A percentile compares a stretch with the other conserved stretches of the same genome.
Conservation (phyloP, 169 alveolate species). For the Cryptosporidium tyzzeri region DNA sequence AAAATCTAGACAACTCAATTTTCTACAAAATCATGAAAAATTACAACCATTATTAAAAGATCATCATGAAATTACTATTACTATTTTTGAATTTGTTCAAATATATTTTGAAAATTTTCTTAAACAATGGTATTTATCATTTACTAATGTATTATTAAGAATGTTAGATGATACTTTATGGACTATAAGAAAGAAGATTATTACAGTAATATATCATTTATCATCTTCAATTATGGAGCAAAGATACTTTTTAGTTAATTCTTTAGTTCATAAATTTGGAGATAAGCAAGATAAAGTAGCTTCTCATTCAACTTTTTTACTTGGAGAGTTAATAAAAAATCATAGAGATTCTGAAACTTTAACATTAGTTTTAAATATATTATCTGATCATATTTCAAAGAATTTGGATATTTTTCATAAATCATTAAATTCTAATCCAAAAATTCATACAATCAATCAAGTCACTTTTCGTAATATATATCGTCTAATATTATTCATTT, state of each 20-base stretch:
- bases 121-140: slow-evolving; percentile 41
- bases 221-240: slow-evolving; percentile 26
- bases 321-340: slow-evolving; percentile 30
- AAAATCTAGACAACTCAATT: slow-evolving; percentile 2
- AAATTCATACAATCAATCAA: neutral
- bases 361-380: slow-evolving; percentile 4
- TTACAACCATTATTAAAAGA: slow-evolving; percentile 3
- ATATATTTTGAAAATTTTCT: slow-evolving; percentile 53
- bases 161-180: slow-evolving; percentile 55
- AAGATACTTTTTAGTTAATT: slow-evolving; percentile 18
- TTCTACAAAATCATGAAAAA: slow-evolving; percentile 7
- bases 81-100: slow-evolving; percentile 57
- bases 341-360: neutral
- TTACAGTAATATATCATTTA: slow-evolving; percentile 27
- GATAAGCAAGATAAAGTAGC: slow-evolving; percentile 68
- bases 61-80: neutral
- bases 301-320: slow-evolving; percentile 45
- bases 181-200: slow-evolving; percentile 60
- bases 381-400: slow-evolving; percentile 60
- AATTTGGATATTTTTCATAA: slow-evolving; percentile 40
- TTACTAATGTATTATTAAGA: slow-evolving; percentile 25
- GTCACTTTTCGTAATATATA: slow-evolving; percentile 38
- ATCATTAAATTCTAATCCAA: neutral
- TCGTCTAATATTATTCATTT: slow-evolving; percentile 54
- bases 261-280: slow-evolving; percentile 61